Percentiles rank a stretch among this genome's conserved stretches.
Evolutionary conservation across 1,284 basidiomycete species (phyloP).

Genomic region (Phellopilus nigrolimitatus): DNA sequence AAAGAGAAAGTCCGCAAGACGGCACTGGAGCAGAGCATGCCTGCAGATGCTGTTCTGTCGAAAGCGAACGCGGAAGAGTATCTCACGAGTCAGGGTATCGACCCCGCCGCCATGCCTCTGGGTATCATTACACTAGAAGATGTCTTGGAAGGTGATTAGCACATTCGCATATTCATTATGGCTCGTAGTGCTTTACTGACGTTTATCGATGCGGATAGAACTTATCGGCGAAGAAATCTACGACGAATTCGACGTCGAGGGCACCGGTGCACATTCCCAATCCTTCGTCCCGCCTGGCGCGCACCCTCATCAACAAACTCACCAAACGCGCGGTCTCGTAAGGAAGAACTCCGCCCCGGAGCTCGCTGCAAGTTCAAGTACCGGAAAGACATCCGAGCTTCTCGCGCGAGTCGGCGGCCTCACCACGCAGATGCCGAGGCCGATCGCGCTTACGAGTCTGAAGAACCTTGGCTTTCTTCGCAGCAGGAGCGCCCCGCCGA

Average conservation of each 20-base stretch:
- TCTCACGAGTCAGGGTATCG: constrained; percentile 67
- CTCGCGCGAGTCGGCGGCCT: too few relatives aligned
- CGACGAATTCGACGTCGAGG: constrained; percentile 78
- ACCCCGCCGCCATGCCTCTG: constrained; percentile 71
- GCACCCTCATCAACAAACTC: constrained; percentile 23
- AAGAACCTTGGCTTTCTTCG: constrained; percentile 41
- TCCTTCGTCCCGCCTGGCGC: constrained; percentile 47
- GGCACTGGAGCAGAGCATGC: constrained; percentile 70
- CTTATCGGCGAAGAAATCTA: constrained; percentile 88
- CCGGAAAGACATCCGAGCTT: background rate
- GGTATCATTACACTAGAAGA: constrained; percentile 94
- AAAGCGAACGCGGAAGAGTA: constrained; percentile 65
- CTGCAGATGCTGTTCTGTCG: constrained; percentile 74
- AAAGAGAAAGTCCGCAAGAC: constrained; percentile 34
- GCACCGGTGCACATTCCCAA: constrained; percentile 51
- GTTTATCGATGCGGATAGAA: constrained; percentile 39
- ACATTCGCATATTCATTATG: constrained; percentile 7
- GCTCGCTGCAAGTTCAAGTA: constrained; percentile 20
- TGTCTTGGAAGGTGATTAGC: constrained; percentile 70
- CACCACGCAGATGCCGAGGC: constrained; percentile 31
- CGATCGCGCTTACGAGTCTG: constrained; percentile 35
- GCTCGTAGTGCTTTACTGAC: background rate
- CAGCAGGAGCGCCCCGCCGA: constrained; percentile 55
- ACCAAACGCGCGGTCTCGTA: constrained; percentile 18
- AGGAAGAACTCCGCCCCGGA: constrained; percentile 32